phyloP scores from a whole-genome alignment of 1,139 yeast genomes.

The Yamadazyma oceani region DNA sequence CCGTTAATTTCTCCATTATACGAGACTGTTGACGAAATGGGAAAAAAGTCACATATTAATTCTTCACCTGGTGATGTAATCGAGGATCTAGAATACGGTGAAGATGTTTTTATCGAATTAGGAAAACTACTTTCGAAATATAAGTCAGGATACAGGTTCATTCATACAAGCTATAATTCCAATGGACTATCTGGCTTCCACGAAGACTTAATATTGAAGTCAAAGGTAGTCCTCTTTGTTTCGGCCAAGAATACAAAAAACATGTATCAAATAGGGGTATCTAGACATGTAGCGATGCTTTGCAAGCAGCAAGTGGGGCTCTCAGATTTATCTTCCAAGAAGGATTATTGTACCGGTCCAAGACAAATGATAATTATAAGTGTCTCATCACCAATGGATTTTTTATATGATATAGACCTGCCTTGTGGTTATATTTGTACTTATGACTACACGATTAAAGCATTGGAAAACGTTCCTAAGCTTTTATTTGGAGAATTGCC shows the following conservation, averaged over 20 bases:
- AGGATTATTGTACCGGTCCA: background rate
- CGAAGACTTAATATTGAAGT: background rate
- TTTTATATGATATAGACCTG: conserved; percentile 1
- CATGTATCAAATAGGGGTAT: conserved; percentile 1
- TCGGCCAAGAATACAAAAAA: background rate
- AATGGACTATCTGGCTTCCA: background rate
- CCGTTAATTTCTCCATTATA: background rate
- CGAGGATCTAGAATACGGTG: background rate
- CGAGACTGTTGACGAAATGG: background rate
- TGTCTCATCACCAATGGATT: conserved; percentile 1
- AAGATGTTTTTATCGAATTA: conserved; percentile 1
- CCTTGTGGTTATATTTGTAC: conserved; percentile 2
- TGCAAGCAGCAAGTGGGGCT: background rate
- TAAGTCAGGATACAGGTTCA: background rate
- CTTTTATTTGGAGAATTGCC: background rate
- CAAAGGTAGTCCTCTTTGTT: background rate
- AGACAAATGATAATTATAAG: conserved; percentile 1
- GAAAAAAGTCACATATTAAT: background rate
- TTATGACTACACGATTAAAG: background rate
- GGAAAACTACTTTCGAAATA: background rate
- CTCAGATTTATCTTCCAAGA: background rate
- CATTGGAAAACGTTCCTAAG: background rate
- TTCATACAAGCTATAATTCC: conserved; percentile 1
- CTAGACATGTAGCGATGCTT: conserved; percentile 1
- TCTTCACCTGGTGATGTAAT: background rate